phyloP scores from a whole-genome alignment of 768 basidiomycete species.

The Termitomyces bulborhizus region DNA sequence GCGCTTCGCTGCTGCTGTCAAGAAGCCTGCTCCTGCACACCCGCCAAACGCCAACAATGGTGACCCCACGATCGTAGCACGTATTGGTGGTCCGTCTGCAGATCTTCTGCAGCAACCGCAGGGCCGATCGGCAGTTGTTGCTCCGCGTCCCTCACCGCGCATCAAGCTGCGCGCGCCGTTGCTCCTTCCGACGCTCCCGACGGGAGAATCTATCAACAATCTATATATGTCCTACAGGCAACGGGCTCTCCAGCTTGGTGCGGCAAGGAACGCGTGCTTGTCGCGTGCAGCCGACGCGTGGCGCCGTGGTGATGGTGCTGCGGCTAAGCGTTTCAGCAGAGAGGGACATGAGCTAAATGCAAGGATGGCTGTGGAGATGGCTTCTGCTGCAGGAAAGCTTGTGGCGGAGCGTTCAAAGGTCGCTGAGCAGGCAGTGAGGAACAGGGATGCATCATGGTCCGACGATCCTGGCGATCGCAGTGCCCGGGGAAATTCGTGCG shows the following conservation, averaged over 20 bases:
- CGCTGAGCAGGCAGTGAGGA: conserved; percentile 70
- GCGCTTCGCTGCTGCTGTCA: conserved; percentile 86
- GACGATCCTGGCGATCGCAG: conserved; percentile 81
- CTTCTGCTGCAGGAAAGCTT: conserved; percentile 75
- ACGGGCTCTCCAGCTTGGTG: conserved; percentile 86
- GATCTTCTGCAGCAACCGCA: conserved; percentile 50
- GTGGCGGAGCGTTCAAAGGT: conserved; percentile 76
- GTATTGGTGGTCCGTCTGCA: conserved; percentile 47
- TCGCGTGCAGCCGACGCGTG: conserved; percentile 95
- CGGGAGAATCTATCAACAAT: conserved; percentile 71
- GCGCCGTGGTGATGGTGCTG: conserved; percentile 91
- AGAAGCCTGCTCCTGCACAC: conserved; percentile 41
- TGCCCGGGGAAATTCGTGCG: conserved; percentile 67
- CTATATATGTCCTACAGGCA: conserved; percentile 89
- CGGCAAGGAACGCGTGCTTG: conserved; percentile 89
- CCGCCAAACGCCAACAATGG: conserved; percentile 19
- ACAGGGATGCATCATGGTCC: conserved; percentile 66
- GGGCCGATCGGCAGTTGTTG: conserved; percentile 58
- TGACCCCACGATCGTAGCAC: conserved; percentile 38
- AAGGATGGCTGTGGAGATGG: conserved; percentile 85
- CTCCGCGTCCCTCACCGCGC: conserved; percentile 78
- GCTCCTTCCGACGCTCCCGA: conserved; percentile 83
- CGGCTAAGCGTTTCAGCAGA: conserved; percentile 89
- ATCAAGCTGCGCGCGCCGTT: conserved; percentile 78
- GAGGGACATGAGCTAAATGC: conserved; percentile 93